Evolutionary conservation across 192 early-diverging fungal genomes (phyloP), one percentile per base, ranked within the genome.

Genomic region (Linnemannia zychae): DNA sequence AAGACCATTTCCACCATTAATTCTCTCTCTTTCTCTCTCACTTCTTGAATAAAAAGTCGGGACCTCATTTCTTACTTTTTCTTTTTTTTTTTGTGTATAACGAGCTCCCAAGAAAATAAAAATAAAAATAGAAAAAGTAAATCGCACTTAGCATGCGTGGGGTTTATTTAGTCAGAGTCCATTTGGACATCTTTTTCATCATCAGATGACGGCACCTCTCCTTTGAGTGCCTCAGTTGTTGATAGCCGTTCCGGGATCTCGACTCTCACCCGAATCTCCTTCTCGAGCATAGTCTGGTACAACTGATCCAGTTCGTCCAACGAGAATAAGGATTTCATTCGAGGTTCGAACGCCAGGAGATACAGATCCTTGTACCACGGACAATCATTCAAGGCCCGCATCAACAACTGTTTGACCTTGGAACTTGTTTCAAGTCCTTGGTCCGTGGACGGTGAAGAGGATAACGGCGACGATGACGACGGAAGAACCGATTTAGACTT

Each of bases 281-380:
- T 85, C 37, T 76, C 83, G 11, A 85, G 70, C 83, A 85, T 85
- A 20, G 83, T 85, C 70, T 79, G 71, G 33, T 79, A 85, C 44
- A 85, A 31, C 50, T 79, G 77, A 24, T 85, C 83, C 22, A 85
- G 65, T 36, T 85, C 83, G n/a, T 67, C 77, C 15, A 76, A 22
- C 40, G 83, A 72, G 49, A 79, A 85, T 50, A 85, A 33, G 4
- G 16, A 12, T 22, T 74, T 60, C 70, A 85, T 71, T 34, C 83
- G 36, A 17, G 83, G 65, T 70, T 79, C 83, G 38, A 85, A 85
- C 36, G 83, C 83, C 9, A 85, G 52, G 63, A 85, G 40, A 40
- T 85, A 85, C 53, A 85, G 49, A 53, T 85, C 83, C 47, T 85
- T 85, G 70, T 69, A 76, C 83, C 83, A 85, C 6, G 83, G 83